Base-by-base conservation (phyloP, 257 asterid genomes). In the Nicotiana undulata region DNA sequence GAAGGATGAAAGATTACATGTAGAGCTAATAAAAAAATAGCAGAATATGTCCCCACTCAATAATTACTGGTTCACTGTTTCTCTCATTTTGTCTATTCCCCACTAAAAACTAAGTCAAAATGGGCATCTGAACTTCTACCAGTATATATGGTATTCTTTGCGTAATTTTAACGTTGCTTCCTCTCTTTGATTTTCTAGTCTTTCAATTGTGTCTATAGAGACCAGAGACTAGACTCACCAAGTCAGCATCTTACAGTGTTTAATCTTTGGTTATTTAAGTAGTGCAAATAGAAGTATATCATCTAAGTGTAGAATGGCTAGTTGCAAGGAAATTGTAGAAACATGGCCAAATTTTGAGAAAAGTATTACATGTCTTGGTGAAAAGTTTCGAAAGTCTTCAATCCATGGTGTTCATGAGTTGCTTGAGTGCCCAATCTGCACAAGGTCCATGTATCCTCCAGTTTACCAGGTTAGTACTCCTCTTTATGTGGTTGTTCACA, bases 371-470 rank as follows among this genome's bases (percentile, higher is more conserved):
- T 78, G 2, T 65, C 65, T 8, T 64, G 81, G 81, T 26, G 95
- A 89, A 75, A 94, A 92, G 81, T 86, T 77, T 26, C 89, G 85
- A 76, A 63, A 80, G 34, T 60, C 80, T 65, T 88, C 88, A 34
- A 53, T 75, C 31, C 87, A 88, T 34, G 89, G 90, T 80, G 90
- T 94, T 70, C 90, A 90, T 20, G 92, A 89, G 84, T 95, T 94
- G 83, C 97, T 94, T 83, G 92, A 88, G 81, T 94, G 97, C 82
- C 91, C 96, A 29, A 81, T 86, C 84, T 94, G 98, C 87, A 82
- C 77, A 68, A 86, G 83, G 82, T 91, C 88, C 4, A 85, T 92
- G 92, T 85, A 86, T 84, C 98, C 98, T 79, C 98, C 97, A 18
- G 88, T 94, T 86, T 93, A 89, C 82, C 97, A 94, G 98, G 98